Evolutionary conservation across 176 grass and related monocot species (phyloP), one percentile per base, ranked within the genome.

Genomic region (Carex littledalei): DNA sequence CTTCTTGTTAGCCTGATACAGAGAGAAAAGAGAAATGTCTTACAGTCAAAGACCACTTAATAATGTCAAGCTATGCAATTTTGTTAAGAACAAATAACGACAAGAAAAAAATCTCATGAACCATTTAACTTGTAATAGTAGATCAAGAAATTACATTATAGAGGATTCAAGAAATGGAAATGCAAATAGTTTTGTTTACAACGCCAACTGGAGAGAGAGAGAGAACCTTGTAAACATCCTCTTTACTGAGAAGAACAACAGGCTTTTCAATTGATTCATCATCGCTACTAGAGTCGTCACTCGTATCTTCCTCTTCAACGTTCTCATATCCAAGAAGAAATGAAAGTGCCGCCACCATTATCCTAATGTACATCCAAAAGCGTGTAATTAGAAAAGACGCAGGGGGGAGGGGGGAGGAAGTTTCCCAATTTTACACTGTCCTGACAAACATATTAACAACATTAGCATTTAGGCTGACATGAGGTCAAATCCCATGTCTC

Each of bases 311-410:
- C 77, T 90, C 87, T 87, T 91, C 88, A 55, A 86, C 65, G 35
- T 91, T 92, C 91, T 94, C 96, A 81, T 98, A 95, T 41, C 95
- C 96, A 75, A 98, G 89, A 86, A 98, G 93, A 85, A 98, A 98
- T 10, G 88, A 93, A 88, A 98, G 83, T 85, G 96, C 86, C 7
- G 96, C 84, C 80, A 92, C 90, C 91, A 91, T 94, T 90, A 98
- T 93, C 88, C 93, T 95, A 69, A 87, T 22, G 16, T 60, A 87
- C 50, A 67, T 58, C 12, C 81, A 0, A 84, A 81, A 85, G 4
- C 24, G 78, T 91, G 67, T 87, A 61, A 26, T 60, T 54, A 81
- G 62, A 82, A 67, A 83, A 73, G 13, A 31, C 45, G 3, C 32
- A 63, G 31, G 29, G 2, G 15, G 32, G 13, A 49, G n/a, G 43